Conservation (phyloP, 805 yeast genomes). For the Priceomyces fermenticarens region DNA sequence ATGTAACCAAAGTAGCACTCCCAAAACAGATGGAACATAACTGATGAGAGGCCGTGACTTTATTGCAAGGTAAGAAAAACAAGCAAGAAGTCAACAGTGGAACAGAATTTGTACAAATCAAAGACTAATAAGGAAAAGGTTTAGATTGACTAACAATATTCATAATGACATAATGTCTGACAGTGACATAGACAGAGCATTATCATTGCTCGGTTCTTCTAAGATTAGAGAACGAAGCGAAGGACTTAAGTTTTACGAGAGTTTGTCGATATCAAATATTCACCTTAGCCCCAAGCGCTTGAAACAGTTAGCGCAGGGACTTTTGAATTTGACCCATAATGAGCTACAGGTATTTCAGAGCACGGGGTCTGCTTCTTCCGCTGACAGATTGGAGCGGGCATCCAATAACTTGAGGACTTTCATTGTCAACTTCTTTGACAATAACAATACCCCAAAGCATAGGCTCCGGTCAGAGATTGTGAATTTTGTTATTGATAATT, state of each 20-base stretch:
- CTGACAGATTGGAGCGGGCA: constrained; percentile 26
- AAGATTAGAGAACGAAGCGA: constrained; percentile 56
- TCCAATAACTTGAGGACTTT: constrained; percentile 29
- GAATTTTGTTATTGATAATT: constrained; percentile 14
- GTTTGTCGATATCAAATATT: constrained; percentile 15
- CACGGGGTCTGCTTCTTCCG: constrained; percentile 21
- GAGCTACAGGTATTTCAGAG: constrained; percentile 33
- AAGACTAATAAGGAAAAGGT: no score
- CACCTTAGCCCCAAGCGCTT: constrained; percentile 19
- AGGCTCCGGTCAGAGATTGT: constrained; percentile 19
- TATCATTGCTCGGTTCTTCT: constrained; percentile 40
- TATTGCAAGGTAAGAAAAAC: no score
- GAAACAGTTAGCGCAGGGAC: constrained; percentile 18
- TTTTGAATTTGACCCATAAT: constrained; percentile 24
- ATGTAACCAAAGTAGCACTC: no score
- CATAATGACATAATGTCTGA: constrained; percentile 12
- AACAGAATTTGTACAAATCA: no score
- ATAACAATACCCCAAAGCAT: constrained; percentile 13
- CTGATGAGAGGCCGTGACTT: no score
- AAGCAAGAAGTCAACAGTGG: no score
- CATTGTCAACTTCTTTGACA: constrained; percentile 14
- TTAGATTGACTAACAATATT: no score
- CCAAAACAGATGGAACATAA: no score
- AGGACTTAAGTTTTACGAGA: constrained; percentile 34
- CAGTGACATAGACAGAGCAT: constrained; percentile 16